A percentile compares a stretch with the other conserved stretches of the same genome.
Conservation (phyloP, 371 early-diverging fungal species). For the Chytridiales sp. region DNA sequence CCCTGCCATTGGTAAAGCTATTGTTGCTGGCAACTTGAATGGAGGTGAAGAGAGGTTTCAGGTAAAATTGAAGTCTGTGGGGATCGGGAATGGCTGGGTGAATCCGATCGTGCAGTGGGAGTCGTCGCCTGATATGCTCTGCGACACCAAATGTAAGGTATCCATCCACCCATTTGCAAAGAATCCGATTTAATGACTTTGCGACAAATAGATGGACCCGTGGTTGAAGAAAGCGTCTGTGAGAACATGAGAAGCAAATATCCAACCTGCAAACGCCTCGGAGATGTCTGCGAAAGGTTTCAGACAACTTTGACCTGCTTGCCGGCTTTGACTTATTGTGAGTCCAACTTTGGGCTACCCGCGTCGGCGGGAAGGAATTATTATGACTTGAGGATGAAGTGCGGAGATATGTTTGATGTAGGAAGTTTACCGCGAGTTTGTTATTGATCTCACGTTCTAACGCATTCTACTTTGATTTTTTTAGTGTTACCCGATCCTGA, state of each 20-base stretch:
- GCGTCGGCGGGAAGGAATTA: constrained; percentile 38
- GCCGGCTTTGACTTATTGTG: constrained; percentile 22
- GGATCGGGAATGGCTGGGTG: constrained; percentile 91
- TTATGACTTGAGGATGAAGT: constrained; percentile 54
- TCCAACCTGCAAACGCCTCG: constrained; percentile 68
- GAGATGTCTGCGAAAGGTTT: constrained; percentile 9
- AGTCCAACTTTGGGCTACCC: constrained; percentile 8
- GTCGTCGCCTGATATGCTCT: constrained; percentile 67
- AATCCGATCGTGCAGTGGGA: constrained; percentile 88
- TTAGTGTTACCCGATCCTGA: no score
- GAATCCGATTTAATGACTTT: no score
- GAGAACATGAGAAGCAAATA: constrained; percentile 69
- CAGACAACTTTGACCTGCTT: constrained; percentile 14
- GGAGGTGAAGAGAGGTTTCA: constrained; percentile 9
- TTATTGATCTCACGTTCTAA: no score
- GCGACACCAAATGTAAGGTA: constrained; percentile 36
- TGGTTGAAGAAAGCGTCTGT: constrained; percentile 65
- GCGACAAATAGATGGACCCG: constrained; percentile 71
- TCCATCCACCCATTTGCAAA: no score
- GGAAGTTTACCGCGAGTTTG: no score
- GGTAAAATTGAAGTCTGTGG: constrained; percentile 58
- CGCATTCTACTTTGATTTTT: no score
- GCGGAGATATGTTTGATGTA: no score
- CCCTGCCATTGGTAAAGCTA: constrained; percentile 49
- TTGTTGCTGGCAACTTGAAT: constrained; percentile 34